Conservation (phyloP, 768 basidiomycete species). For the Coprinopsis strossmayeri region DNA sequence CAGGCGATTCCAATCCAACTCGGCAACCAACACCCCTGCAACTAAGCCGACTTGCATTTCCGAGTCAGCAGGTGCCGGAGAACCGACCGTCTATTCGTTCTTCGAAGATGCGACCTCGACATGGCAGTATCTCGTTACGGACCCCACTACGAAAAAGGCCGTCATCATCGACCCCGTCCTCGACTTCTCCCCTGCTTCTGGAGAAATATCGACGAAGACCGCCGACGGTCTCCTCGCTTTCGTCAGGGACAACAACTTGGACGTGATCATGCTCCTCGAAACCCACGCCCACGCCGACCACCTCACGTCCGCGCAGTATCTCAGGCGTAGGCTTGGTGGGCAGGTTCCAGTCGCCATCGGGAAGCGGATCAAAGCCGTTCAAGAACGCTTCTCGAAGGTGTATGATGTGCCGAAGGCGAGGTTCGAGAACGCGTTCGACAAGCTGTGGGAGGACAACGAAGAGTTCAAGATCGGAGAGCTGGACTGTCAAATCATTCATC, state of each 20-base stretch:
- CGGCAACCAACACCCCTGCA: background rate
- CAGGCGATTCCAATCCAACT: background rate
- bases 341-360: constrained; percentile 6
- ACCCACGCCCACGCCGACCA: constrained; percentile 10
- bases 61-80: background rate
- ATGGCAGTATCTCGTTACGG: constrained; percentile 7
- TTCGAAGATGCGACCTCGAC: constrained; percentile 5
- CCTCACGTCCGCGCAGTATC: constrained; percentile 8
- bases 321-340: constrained; percentile 2
- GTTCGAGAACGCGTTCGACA: constrained; percentile 3
- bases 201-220: constrained; percentile 1
- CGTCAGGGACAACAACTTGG: background rate
- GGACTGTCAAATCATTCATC: constrained; percentile 6
- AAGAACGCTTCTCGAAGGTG: constrained; percentile 3
- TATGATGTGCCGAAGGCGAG: constrained; percentile 5
- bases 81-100: constrained; percentile 9
- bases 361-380: constrained; percentile 4
- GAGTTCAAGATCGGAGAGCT: constrained; percentile 7
- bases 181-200: constrained; percentile 6
- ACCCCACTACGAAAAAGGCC: constrained; percentile 5
- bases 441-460: constrained; percentile 8
- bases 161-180: constrained; percentile 10
- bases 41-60: constrained; percentile 2
- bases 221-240: constrained; percentile 8
- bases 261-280: constrained; percentile 5